Percentiles rank a stretch among this genome's conserved stretches.
phyloP scores from a whole-genome alignment of 306 rosid genomes.

The Ormosia semicastrata region DNA sequence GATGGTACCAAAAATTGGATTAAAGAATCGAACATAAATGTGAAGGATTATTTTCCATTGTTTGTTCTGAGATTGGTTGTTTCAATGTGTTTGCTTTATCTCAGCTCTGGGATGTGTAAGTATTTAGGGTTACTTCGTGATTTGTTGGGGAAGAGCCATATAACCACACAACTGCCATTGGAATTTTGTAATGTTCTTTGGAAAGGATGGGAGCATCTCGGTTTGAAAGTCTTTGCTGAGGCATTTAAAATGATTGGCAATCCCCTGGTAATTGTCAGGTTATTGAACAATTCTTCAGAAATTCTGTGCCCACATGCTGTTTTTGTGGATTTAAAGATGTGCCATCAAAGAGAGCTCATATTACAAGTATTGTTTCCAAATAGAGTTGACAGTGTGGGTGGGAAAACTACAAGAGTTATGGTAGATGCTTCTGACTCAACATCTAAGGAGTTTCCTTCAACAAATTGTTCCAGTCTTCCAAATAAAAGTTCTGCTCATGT shows the following conservation, averaged over 20 bases:
- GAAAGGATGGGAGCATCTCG: slow-evolving; percentile 5
- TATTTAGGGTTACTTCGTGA: slow-evolving; percentile 7
- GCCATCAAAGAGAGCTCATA: slow-evolving; percentile 17
- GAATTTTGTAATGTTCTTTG: slow-evolving; percentile 35
- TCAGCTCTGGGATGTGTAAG: slow-evolving; percentile 34
- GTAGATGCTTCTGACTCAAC: neutral
- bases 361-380: slow-evolving; percentile 35
- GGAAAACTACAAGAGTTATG: neutral
- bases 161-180: slow-evolving; percentile 33
- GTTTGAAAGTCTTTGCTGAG: slow-evolving; percentile 37
- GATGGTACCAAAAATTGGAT: slow-evolving; percentile 40
- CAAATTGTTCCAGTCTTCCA: neutral
- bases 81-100: slow-evolving; percentile 42
- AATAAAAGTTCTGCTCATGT: neutral
- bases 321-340: slow-evolving; percentile 34
- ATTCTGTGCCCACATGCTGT: slow-evolving; percentile 36
- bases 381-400: neutral
- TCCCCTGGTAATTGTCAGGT: slow-evolving; percentile 50
- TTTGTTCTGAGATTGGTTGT: slow-evolving; percentile 49
- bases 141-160: slow-evolving; percentile 18
- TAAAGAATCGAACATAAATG: neutral
- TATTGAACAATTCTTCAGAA: slow-evolving; percentile 5
- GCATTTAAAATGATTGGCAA: slow-evolving; percentile 48
- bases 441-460: slow-evolving; percentile 3
- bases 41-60: slow-evolving; percentile 20